Percentiles rank a stretch among this genome's conserved stretches.
Evolutionary conservation across 192 early-diverging fungal species (phyloP).

Genomic region (Pilaira anomala): DNA sequence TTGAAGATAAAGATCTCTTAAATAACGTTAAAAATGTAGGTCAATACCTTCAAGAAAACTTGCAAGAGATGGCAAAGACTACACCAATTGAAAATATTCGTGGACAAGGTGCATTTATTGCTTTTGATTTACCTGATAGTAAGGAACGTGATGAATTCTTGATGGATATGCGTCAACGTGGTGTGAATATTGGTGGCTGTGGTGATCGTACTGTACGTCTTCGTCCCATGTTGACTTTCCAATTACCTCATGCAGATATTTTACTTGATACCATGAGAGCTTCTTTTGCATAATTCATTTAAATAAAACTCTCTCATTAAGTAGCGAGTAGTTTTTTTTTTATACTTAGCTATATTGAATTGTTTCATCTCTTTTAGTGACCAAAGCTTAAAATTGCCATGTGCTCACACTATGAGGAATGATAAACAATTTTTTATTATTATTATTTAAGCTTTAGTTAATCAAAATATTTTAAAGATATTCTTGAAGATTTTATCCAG

Average conservation of each 20-base stretch:
- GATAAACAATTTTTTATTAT: no score
- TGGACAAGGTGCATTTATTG: slow-evolving; percentile 65
- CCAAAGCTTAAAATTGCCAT: no score
- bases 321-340: neutral
- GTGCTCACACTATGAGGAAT: no score
- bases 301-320: neutral
- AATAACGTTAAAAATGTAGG: slow-evolving; percentile 52
- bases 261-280: slow-evolving; percentile 60
- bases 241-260: slow-evolving; percentile 63
- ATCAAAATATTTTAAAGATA: no score
- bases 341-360: neutral
- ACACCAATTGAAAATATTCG: slow-evolving; percentile 55
- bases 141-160: slow-evolving; percentile 53
- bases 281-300: neutral
- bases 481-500: no score
- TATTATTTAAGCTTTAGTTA: no score
- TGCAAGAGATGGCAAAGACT: slow-evolving; percentile 46
- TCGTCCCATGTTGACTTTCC: slow-evolving; percentile 72
- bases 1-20: slow-evolving; percentile 51
- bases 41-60: slow-evolving; percentile 49
- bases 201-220: slow-evolving; percentile 58
- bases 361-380: neutral
- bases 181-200: slow-evolving; percentile 71
- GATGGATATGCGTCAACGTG: slow-evolving; percentile 50
- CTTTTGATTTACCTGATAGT: slow-evolving; percentile 59